Base-by-base conservation (phyloP, 2,329 filamentous ascomycete species). In the Colletotrichum sp. region DNA sequence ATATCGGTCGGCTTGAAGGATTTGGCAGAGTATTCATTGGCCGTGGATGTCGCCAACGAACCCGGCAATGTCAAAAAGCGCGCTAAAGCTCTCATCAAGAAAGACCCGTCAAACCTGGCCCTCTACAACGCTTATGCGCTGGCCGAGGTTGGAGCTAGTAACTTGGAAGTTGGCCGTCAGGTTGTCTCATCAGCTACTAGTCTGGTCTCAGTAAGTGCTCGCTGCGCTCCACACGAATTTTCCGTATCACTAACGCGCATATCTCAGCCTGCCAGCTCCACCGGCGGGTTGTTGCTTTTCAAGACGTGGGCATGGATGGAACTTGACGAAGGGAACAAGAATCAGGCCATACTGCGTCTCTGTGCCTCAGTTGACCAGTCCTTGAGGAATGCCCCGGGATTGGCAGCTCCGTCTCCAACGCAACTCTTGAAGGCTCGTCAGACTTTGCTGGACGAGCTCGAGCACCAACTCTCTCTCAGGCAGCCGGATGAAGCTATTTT, bases 61-160 rank as follows among this genome's bases (percentile, higher is more conserved):
- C 86, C 89, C 1, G 80, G 83, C 1, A 87, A 85, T 3, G 91
- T 92, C 30, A 93, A 91, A 78, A 98, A 95, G 81, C 87, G 89
- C 8, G 94, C 95, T 0, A 98, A 95, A 80, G 84, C 85, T 8
- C 86, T 98, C 0, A 84, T 98, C n/a, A 96, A 94, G 81, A 88
- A 88, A 64, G 90, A 91, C 71, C 87, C 92, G 0, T 87, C 91
- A 1, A 93, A 92, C 79, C 82, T 94, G 5, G 86, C 88, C 16
- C 86, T 98, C 1, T 98, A 98, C 84, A 94, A 95, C 78, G 91
- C 93, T 1, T 98, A 96, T 80, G 95, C 94, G 0, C 84, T 95
- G 16, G 91, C 95, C 5, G 95, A 98, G 83, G 88, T 85, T 78
- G 86, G 87, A 2, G 89, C 89, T 34, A 91, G 88, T 0, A 93